phyloP scores from a whole-genome alignment of 345 rosid species.

The Xanthoceras sorbifolium region DNA sequence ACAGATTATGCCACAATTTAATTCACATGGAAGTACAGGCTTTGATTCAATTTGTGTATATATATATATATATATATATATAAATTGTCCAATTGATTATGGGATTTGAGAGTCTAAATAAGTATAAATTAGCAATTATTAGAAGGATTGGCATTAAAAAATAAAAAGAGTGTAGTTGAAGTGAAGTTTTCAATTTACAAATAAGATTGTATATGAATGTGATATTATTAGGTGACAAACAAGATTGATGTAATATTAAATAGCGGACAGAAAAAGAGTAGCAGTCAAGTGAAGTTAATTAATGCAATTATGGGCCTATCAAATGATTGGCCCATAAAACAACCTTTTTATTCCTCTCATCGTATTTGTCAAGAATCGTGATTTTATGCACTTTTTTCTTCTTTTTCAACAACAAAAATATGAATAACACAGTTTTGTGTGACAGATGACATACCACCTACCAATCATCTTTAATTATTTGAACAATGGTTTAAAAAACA shows the following conservation, averaged over 20 bases:
- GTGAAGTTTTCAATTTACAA: constrained; percentile 25
- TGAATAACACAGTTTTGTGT: too few relatives aligned
- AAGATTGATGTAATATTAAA: background rate
- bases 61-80: background rate
- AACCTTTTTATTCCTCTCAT: constrained; percentile 10
- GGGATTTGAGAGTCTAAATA: background rate
- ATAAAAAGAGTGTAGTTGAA: constrained; percentile 31
- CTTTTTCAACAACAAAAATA: too few relatives aligned
- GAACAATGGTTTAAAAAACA: too few relatives aligned
- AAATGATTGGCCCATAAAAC: constrained; percentile 22
- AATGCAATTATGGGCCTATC: constrained; percentile 14
- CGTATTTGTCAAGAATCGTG: background rate
- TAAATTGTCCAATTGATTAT: background rate
- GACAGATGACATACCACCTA: too few relatives aligned
- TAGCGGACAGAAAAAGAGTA: constrained; percentile 12
- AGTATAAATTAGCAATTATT: constrained; percentile 2
- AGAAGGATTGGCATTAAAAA: constrained; percentile 9
- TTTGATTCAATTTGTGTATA: background rate
- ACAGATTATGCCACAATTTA: background rate
- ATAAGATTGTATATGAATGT: background rate
- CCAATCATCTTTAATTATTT: too few relatives aligned
- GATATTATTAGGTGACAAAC: constrained; percentile 1
- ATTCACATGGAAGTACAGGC: background rate
- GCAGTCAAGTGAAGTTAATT: background rate
- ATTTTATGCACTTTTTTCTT: background rate